Conservation (phyloP, 1,139 yeast species). For the Debaryomycetaceae sp. region DNA sequence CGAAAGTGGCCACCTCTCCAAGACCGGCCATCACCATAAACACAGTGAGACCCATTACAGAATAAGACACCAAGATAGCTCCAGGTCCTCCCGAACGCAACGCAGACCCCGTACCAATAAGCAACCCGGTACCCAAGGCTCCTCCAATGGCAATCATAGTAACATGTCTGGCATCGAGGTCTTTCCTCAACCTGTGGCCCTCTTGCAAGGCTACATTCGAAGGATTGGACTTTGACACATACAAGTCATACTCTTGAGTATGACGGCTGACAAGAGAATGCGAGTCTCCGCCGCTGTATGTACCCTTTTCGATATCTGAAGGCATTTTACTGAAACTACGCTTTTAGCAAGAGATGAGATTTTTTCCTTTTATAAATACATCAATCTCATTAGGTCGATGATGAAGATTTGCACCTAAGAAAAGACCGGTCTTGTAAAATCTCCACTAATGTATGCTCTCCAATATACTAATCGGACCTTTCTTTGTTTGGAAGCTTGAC, state of each 20-base stretch:
- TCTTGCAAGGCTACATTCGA: constrained; percentile 30
- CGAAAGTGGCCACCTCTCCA: constrained; percentile 73
- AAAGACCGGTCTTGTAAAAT: too few species aligned
- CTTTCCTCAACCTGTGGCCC: constrained; percentile 58
- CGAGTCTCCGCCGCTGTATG: constrained; percentile 13
- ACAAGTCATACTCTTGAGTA: constrained; percentile 48
- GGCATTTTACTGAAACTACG: constrained; percentile 4
- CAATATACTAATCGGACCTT: not conserved
- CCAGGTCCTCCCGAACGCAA: constrained; percentile 68
- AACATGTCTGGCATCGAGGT: constrained; percentile 66
- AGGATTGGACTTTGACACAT: constrained; percentile 45
- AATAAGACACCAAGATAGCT: constrained; percentile 58
- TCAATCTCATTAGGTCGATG: too few species aligned
- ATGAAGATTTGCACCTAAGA: too few species aligned
- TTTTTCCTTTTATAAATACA: not conserved
- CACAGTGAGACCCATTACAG: constrained; percentile 59
- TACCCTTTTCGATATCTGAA: constrained; percentile 20
- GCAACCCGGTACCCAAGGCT: constrained; percentile 61
- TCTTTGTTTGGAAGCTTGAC: not conserved
- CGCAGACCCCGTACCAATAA: constrained; percentile 69
- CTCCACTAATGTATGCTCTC: too few species aligned
- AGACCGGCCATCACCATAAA: constrained; percentile 67
- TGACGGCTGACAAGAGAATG: constrained; percentile 38
- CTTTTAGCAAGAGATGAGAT: not conserved
- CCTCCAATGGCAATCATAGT: constrained; percentile 67